Base-by-base conservation (phyloP, 169 alveolate genomes). In the Amoebophrya sp. region DNA sequence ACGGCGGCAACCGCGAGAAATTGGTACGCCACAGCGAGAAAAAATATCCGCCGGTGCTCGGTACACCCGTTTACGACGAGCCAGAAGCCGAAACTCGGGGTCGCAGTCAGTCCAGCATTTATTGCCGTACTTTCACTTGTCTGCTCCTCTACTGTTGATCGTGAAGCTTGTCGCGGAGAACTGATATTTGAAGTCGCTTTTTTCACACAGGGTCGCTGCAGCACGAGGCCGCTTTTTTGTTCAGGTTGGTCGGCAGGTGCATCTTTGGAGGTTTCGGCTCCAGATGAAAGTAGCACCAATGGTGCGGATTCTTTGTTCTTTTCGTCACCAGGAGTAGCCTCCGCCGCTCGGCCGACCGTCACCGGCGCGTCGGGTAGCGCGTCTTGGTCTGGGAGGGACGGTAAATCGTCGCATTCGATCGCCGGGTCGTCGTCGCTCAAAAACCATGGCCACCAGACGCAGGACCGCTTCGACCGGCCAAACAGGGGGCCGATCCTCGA, bases 391-490 rank as follows among this genome's bases (percentile, higher is more conserved):
- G 83, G 83, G 32, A 66, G 35, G 32, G 29, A 3, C 10, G 83
- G 83, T 25, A 66, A 25, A 25, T 66, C 83, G 35, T 66, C 83
- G 35, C 2, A 18, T 12, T 66, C 83, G 32, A 66, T 1, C 1
- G 83, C 2, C 0, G 83, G 83, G 35, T 66, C 83, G 32, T 66
- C 35, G 35, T 66, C 83, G 7, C 83, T 7, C 39, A 66, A n/a
- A 25, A 66, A 25, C 83, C 83, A 66, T 25, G 83, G 83, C 83
- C 83, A 66, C 7, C 1, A n/a, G 83, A 66, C 83, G 83, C 83
- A 66, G 18, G 32, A 1, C 7, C 32, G 1, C 35, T n/a, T 18
- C 83, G 12, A 7, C 10, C 83, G 83, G 35, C 83, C 83, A 25
- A 66, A 66, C 2, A 66, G 1, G 7, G 83, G 83, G 32, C 83